phyloP scores from a whole-genome alignment of 2,329 filamentous ascomycete species.

The Sporothrix protearum region DNA sequence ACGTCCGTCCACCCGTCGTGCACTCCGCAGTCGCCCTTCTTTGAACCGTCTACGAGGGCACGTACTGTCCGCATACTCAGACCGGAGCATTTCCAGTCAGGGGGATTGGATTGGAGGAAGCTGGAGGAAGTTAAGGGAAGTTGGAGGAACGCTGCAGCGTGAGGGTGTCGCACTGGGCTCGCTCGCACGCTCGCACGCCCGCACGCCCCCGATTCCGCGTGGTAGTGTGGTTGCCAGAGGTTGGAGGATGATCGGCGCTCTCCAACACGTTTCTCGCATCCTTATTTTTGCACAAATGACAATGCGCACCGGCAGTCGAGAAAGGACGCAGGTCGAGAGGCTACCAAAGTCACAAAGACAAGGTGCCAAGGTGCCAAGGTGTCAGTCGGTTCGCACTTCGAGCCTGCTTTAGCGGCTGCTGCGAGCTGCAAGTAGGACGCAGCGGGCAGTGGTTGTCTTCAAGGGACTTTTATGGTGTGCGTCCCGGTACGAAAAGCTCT shows the following conservation, averaged over 20 bases:
- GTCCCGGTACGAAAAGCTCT: neutral
- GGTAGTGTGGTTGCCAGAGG: neutral
- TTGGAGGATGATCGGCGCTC: too few relatives aligned
- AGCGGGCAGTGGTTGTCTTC: neutral
- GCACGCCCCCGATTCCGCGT: neutral
- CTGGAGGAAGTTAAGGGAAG: neutral
- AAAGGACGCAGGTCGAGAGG: neutral
- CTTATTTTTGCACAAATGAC: conserved; percentile 14
- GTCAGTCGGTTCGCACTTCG: neutral
- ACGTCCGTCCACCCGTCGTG: neutral
- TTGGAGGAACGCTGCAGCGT: neutral
- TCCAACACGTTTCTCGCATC: neutral
- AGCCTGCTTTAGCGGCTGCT: neutral
- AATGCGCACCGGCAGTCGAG: conserved; percentile 11
- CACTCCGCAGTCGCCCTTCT: too few relatives aligned
- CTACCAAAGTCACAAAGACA: neutral
- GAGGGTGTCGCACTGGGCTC: neutral
- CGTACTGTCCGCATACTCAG: too few relatives aligned
- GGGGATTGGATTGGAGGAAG: too few relatives aligned
- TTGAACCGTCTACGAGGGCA: too few relatives aligned
- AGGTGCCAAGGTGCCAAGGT: neutral
- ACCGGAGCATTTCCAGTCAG: too few relatives aligned
- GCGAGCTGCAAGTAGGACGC: too few relatives aligned
- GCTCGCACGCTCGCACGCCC: neutral
- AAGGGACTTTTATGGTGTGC: neutral